phyloP scores from a whole-genome alignment of 2,329 filamentous ascomycete genomes.

The Pezicula radicicola region DNA sequence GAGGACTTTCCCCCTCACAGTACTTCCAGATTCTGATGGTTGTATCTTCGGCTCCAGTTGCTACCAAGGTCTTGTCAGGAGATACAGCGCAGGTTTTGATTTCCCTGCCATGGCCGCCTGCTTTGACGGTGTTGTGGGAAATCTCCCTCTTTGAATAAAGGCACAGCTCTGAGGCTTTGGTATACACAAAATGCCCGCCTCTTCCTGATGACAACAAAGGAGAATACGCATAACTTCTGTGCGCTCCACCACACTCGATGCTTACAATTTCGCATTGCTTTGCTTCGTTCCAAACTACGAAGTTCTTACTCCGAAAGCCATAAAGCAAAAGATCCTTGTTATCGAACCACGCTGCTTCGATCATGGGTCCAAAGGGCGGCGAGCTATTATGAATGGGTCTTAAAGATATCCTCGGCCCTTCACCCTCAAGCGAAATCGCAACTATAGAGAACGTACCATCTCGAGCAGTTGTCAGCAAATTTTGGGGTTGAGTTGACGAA shows the following conservation, averaged over 20 bases:
- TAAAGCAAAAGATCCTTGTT: slow-evolving; percentile 62
- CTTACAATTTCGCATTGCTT: slow-evolving; percentile 65
- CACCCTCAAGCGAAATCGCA: background rate
- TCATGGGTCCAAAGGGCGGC: slow-evolving; percentile 70
- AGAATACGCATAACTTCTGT: slow-evolving; percentile 68
- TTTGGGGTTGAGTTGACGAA: slow-evolving; percentile 11
- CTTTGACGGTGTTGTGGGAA: slow-evolving; percentile 50
- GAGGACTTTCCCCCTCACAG: slow-evolving; percentile 6
- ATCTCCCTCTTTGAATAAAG: slow-evolving; percentile 35
- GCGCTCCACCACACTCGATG: slow-evolving; percentile 80
- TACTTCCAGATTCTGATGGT: slow-evolving; percentile 71
- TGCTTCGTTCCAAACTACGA: slow-evolving; percentile 79
- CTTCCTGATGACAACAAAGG: slow-evolving; percentile 15
- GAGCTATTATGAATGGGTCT: slow-evolving; percentile 63
- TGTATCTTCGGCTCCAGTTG: slow-evolving; percentile 70
- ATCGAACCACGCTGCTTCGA: slow-evolving; percentile 69
- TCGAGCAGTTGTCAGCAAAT: slow-evolving; percentile 70
- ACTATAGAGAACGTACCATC: slow-evolving; percentile 74
- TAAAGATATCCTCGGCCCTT: slow-evolving; percentile 24
- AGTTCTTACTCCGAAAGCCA: slow-evolving; percentile 77
- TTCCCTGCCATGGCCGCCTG: slow-evolving; percentile 82
- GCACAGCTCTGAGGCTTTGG: slow-evolving; percentile 57
- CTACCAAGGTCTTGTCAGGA: slow-evolving; percentile 42
- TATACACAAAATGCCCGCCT: slow-evolving; percentile 67
- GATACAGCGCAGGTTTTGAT: slow-evolving; percentile 63